These are phyloP conservation scores for Didymella lethalis DNA, from an alignment of 2,329 filamentous ascomycete species.

Conservation along the genomic window DNA sequence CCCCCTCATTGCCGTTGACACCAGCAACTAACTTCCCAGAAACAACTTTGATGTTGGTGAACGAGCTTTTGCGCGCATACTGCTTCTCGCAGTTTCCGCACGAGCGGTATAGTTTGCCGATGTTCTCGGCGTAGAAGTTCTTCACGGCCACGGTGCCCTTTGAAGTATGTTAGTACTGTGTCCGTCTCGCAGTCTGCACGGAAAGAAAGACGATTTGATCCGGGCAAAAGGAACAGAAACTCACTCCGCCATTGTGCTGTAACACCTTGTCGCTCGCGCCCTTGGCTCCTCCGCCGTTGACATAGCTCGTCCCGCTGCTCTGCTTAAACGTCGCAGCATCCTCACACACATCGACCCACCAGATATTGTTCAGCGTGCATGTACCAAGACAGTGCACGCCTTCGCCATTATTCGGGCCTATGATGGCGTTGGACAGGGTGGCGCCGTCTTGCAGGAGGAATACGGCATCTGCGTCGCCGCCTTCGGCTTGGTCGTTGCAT, in stretches of 20 bases:
- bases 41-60: constrained; percentile 36
- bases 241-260: neutral
- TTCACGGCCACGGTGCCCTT: constrained; percentile 42
- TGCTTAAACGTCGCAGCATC: neutral
- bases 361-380: neutral
- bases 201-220: neutral
- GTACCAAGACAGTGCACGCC: neutral
- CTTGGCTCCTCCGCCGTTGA: neutral
- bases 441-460: neutral
- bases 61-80: constrained; percentile 36
- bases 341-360: neutral
- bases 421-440: neutral
- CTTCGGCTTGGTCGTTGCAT: neutral
- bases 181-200: too few relatives aligned
- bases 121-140: constrained; percentile 41
- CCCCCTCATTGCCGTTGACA: constrained; percentile 44
- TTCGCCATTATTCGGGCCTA: neutral
- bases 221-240: neutral
- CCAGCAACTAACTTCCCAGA: constrained; percentile 35
- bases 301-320: neutral
- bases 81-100: constrained; percentile 41
- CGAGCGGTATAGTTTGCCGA: constrained; percentile 43
- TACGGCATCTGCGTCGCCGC: neutral
- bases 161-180: too few relatives aligned
- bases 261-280: neutral